Conservation (phyloP, 108 stramenopile species). For the Ochromonas danica region DNA sequence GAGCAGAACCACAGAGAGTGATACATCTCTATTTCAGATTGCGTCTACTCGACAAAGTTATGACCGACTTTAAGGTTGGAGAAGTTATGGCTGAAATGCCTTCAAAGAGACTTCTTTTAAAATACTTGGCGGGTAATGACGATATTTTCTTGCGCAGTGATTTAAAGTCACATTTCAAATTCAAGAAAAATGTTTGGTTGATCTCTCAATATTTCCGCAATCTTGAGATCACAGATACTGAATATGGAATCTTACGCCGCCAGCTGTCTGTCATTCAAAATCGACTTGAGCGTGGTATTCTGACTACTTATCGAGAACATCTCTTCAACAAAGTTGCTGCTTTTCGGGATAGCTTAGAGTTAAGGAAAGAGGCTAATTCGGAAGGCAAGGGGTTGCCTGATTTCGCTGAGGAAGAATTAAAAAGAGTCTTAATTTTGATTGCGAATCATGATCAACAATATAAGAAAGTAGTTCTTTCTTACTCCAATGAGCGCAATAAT, state of each 20-base stretch:
- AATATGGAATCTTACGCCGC: neutral
- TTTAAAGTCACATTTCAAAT: constrained; percentile 39
- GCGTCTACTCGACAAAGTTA: constrained; percentile 39
- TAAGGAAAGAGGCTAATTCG: no score
- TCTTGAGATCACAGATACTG: constrained; percentile 35
- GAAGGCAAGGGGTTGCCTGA: no score
- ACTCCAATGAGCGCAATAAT: no score
- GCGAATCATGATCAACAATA: no score
- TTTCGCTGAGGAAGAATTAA: no score
- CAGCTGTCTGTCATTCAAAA: neutral
- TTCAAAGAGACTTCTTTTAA: constrained; percentile 55
- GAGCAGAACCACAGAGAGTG: no score
- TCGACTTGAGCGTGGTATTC: neutral
- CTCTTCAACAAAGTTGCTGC: no score
- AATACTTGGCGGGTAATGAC: constrained; percentile 35
- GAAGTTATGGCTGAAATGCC: constrained; percentile 58
- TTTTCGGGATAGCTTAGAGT: no score
- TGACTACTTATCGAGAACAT: no score
- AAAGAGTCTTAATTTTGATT: no score
- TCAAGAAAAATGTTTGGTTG: constrained; percentile 25
- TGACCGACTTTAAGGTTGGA: constrained; percentile 43
- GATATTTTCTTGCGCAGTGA: constrained; percentile 31
- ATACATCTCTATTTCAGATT: constrained; percentile 21
- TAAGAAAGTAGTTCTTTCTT: no score
- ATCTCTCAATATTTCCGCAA: constrained; percentile 36